Conservation (phyloP, 2,329 filamentous ascomycete species). For the Volutella citrinella region DNA sequence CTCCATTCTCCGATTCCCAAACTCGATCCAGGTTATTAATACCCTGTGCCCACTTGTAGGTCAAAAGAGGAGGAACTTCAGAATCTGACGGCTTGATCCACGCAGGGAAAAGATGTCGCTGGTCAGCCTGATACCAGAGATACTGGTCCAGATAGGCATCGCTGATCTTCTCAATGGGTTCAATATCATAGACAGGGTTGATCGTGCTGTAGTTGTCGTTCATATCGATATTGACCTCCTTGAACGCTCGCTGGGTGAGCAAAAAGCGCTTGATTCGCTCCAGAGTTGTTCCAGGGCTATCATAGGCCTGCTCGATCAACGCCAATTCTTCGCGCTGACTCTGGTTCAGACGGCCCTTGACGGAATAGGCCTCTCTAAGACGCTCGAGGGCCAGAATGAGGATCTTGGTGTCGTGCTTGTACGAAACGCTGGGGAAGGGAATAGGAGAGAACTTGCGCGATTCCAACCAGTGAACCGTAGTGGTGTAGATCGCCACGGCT, state of each 20-base stretch:
- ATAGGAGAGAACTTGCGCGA: slow-evolving; percentile 98
- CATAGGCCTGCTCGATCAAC: slow-evolving; percentile 96
- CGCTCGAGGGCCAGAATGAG: slow-evolving; percentile 92
- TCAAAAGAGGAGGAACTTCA: slow-evolving; percentile 88
- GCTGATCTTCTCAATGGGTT: slow-evolving; percentile 99
- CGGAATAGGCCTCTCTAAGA: slow-evolving; percentile 91
- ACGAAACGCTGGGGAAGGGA: slow-evolving; percentile 96
- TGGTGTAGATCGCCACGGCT: slow-evolving; percentile 97
- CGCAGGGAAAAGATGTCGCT: slow-evolving; percentile 91
- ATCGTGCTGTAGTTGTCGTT: slow-evolving; percentile 99
- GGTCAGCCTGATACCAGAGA: slow-evolving; percentile 98
- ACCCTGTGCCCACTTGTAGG: slow-evolving; percentile 98
- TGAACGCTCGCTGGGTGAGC: slow-evolving; percentile 95
- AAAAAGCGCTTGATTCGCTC: slow-evolving; percentile 97
- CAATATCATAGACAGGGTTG: slow-evolving; percentile 98
- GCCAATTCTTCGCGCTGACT: slow-evolving; percentile 96
- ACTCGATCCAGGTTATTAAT: slow-evolving; percentile 97
- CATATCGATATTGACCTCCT: slow-evolving; percentile 99
- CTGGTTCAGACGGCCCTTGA: slow-evolving; percentile 94
- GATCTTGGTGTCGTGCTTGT: slow-evolving; percentile 99
- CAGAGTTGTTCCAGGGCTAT: slow-evolving; percentile 92
- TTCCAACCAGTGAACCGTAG: slow-evolving; percentile 97
- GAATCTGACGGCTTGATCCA: slow-evolving; percentile 99
- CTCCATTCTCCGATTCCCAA: slow-evolving; percentile 89
- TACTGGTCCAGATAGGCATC: slow-evolving; percentile 99